Evolutionary conservation across 192 early-diverging fungal genomes (phyloP), one percentile per base, ranked within the genome.

Genomic region (Podila horticola): DNA sequence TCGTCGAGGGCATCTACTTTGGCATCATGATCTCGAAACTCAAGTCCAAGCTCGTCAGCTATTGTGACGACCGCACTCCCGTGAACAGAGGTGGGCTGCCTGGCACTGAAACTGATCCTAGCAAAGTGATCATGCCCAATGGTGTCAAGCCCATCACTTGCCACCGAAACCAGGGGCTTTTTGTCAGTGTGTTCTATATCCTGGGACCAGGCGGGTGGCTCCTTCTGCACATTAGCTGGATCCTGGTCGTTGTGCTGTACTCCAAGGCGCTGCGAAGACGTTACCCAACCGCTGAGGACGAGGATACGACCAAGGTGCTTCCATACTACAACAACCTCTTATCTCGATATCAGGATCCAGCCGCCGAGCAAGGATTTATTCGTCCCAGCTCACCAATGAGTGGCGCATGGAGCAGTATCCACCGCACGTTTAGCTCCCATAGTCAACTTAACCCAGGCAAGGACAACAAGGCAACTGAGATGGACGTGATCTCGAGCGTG

Each of bases 161-260:
- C 19, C 65, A 51, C 22, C 62, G 58, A 9, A 58, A 48, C 5
- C 36, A 45, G 0, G 30, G 5, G 11, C 33, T 64, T 5, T 17
- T 81, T 10, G 26, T 81, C 60, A 67, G 70, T 1, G 57, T 30
- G 13, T 61, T 81, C 24, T 81, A 81, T 13, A 59, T 69, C 36
- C 9, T 73, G 9, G 77, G 77, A 1, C 77, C 77, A 36, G 70
- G 77, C 13, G 77, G 71, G 2, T 81, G 77, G 77, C 64, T 81
- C 45, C n/a, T 73, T 2, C 62, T 81, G 3, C 77, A 81, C 10
- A 69, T 48, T 26, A 45, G 28, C 28, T 81, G 77, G 77, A 73
- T 81, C 45, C 36, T 81, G 45, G 41, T 73, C 12, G 66, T 81
- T 1, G 77, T 64, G 4, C 34, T 81, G 30, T 81, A 81, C 19